Conservation (phyloP, 768 basidiomycete species). For the Termitomyces heimii region DNA sequence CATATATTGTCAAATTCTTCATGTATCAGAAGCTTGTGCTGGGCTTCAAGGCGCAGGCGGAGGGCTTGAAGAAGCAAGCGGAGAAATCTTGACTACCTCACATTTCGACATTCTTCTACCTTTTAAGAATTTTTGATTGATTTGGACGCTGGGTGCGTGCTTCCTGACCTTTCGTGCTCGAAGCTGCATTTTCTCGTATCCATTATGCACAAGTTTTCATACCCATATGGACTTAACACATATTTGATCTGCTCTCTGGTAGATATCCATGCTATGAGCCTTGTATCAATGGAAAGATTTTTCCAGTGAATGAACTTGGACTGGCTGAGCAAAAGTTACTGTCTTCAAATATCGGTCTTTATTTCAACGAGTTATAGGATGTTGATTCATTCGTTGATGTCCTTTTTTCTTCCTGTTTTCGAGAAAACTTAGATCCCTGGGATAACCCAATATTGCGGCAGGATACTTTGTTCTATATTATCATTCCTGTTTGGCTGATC, state of each 20-base stretch:
- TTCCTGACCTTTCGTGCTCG: background rate
- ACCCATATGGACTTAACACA: background rate
- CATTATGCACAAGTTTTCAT: background rate
- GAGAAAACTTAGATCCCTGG: background rate
- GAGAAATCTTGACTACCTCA: conserved; percentile 28
- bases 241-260: background rate
- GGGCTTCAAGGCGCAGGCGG: conserved; percentile 50
- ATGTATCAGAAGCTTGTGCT: conserved; percentile 33
- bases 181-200: background rate
- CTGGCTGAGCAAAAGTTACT: background rate
- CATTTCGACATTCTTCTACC: background rate
- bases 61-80: conserved; percentile 46
- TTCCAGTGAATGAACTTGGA: background rate
- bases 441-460: background rate
- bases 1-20: conserved; percentile 45
- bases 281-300: background rate
- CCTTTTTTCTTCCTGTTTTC: background rate
- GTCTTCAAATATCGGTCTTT: background rate
- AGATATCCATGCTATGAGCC: background rate
- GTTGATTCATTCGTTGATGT: background rate
- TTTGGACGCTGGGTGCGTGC: background rate
- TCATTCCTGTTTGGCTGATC: background rate
- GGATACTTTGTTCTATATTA: background rate
- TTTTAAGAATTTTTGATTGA: background rate
- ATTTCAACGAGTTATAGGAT: background rate